Evolutionary conservation across 768 basidiomycete species (phyloP).

Genomic region (Boletus tomentosulus): DNA sequence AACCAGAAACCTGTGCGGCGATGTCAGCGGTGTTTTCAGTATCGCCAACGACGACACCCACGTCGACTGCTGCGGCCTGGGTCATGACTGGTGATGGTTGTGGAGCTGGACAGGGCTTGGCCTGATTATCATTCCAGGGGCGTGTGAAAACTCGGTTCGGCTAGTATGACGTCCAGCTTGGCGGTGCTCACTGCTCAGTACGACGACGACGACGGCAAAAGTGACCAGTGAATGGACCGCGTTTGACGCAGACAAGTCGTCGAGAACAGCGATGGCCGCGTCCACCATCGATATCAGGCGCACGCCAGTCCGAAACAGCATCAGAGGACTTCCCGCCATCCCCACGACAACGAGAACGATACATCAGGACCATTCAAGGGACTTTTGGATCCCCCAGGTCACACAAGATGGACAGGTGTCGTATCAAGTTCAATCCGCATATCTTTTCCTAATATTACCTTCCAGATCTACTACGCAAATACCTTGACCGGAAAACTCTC

Average conservation of each 20-base stretch:
- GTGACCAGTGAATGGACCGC: slow-evolving; percentile 3
- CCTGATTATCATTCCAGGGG: slow-evolving; percentile 1
- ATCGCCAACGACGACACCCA: slow-evolving; percentile 21
- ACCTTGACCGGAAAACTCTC: slow-evolving; percentile 76
- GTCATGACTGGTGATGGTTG: slow-evolving; percentile 18
- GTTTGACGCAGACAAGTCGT: not conserved
- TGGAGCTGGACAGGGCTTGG: not conserved
- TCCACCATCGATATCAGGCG: slow-evolving; percentile 6
- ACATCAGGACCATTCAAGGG: slow-evolving; percentile 38
- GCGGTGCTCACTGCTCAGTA: not conserved
- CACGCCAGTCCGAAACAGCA: slow-evolving; percentile 13
- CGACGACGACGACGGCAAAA: slow-evolving; percentile 14
- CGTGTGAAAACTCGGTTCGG: slow-evolving; percentile 7
- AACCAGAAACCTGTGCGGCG: slow-evolving; percentile 57
- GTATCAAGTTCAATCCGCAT: slow-evolving; percentile 5
- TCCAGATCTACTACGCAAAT: slow-evolving; percentile 90
- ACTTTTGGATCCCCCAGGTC: slow-evolving; percentile 91
- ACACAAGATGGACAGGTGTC: slow-evolving; percentile 76
- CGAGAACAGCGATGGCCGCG: slow-evolving; percentile 19
- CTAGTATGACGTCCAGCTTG: slow-evolving; percentile 9
- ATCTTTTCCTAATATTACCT: not conserved
- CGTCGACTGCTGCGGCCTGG: slow-evolving; percentile 28
- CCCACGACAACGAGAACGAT: slow-evolving; percentile 9
- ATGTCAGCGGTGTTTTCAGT: not conserved
- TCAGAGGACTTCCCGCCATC: slow-evolving; percentile 30